Percentiles rank a stretch among this genome's conserved stretches.
Evolutionary conservation across 345 rosid genomes (phyloP).

Genomic region (Heritiera littoralis): DNA sequence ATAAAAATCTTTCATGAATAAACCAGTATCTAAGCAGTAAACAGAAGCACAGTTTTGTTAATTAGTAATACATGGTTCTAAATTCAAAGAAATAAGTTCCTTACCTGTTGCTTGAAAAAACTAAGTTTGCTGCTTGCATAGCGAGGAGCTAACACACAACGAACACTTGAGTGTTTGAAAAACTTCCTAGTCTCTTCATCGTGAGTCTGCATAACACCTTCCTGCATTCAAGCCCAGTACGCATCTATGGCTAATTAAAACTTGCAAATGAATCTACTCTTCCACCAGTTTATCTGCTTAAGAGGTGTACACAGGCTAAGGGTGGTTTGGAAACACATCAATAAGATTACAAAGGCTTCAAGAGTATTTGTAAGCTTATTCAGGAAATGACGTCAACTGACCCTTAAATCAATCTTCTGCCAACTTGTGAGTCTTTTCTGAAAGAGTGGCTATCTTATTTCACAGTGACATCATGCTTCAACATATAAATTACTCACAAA

Average conservation of each 20-base stretch:
- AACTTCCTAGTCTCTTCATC: conserved; percentile 72
- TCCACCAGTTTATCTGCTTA: not conserved
- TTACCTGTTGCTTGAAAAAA: conserved; percentile 71
- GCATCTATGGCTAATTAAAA: conserved; percentile 14
- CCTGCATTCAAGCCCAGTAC: conserved; percentile 39
- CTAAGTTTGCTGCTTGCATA: conserved; percentile 73
- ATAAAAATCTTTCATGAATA: conserved; percentile 10
- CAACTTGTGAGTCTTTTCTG: not conserved
- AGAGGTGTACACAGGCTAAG: not conserved
- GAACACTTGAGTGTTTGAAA: conserved; percentile 57
- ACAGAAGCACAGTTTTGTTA: not conserved
- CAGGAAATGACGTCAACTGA: not conserved
- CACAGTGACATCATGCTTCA: not conserved
- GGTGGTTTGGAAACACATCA: not conserved
- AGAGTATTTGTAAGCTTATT: not conserved
- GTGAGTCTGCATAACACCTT: conserved; percentile 80
- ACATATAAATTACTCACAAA: not conserved
- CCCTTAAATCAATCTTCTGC: not conserved
- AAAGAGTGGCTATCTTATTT: not conserved
- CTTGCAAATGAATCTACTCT: not conserved
- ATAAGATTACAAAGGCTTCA: conserved; percentile 2
- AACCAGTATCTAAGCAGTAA: not conserved
- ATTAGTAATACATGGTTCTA: not conserved
- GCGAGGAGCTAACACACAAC: conserved; percentile 71
- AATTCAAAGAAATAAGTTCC: conserved; percentile 19